Conservation (phyloP, 2,329 filamentous ascomycete species). For the Pseudopyrenochaeta lycopersici region DNA sequence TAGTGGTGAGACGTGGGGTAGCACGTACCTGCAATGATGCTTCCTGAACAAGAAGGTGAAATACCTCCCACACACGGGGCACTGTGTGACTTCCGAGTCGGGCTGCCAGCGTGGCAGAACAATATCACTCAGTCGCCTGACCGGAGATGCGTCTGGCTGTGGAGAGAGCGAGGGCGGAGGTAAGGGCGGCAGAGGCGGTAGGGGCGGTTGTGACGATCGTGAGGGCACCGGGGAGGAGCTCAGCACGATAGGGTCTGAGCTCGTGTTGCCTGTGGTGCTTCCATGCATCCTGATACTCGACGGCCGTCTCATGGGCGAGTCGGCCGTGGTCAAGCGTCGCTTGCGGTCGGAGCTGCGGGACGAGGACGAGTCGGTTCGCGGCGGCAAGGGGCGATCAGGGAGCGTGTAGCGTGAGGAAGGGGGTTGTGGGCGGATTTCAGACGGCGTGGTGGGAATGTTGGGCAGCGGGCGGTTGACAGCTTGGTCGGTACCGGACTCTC, state of each 20-base stretch:
- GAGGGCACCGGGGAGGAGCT: slow-evolving; percentile 25
- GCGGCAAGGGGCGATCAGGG: slow-evolving; percentile 24
- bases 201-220: slow-evolving; percentile 1
- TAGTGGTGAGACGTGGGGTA: background rate
- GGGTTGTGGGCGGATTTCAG: slow-evolving; percentile 14
- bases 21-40: slow-evolving; percentile 83
- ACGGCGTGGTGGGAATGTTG: slow-evolving; percentile 8
- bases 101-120: slow-evolving; percentile 85
- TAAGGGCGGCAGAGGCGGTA: slow-evolving; percentile 17
- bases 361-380: slow-evolving; percentile 24
- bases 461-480: slow-evolving; percentile 11
- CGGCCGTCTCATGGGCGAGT: slow-evolving; percentile 40
- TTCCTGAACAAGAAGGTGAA: slow-evolving; percentile 90
- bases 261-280: slow-evolving; percentile 20
- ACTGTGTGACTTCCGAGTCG: slow-evolving; percentile 81
- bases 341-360: slow-evolving; percentile 44
- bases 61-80: slow-evolving; percentile 81
- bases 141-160: slow-evolving; percentile 11
- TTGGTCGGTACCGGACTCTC: slow-evolving; percentile 31
- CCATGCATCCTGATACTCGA: slow-evolving; percentile 37
- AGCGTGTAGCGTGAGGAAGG: slow-evolving; percentile 26
- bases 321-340: slow-evolving; percentile 45
- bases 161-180: slow-evolving; percentile 16
- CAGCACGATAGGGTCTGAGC: slow-evolving; percentile 32
- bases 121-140: slow-evolving; percentile 54